Conservation (phyloP, 306 rosid genomes). For the Cicer chorassanicum region DNA sequence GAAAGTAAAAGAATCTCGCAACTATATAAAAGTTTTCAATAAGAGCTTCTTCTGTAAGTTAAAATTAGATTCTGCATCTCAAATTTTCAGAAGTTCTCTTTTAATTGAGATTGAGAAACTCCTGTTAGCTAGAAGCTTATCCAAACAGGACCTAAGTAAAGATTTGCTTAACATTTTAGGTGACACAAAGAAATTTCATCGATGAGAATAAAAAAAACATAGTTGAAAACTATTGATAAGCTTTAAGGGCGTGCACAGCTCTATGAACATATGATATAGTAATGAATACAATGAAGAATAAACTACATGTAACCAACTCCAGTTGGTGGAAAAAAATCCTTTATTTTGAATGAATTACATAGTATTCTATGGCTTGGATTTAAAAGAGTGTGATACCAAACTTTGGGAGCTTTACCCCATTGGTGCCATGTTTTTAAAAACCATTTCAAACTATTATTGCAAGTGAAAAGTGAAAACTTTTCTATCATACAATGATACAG, state of each 20-base stretch:
- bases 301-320: background rate
- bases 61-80: background rate
- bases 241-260: background rate
- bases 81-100: background rate
- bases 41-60: background rate
- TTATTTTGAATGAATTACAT: background rate
- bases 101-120: background rate
- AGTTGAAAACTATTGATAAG: background rate
- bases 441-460: background rate
- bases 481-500: background rate
- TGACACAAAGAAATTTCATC: background rate
- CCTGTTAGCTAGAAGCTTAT: background rate
- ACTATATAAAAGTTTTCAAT: background rate
- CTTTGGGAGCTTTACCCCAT: background rate
- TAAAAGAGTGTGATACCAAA: background rate
- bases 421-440: conserved; percentile 4
- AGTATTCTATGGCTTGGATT: background rate
- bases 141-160: background rate
- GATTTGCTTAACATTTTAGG: background rate
- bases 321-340: background rate
- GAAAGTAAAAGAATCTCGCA: background rate
- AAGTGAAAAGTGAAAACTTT: conserved; percentile 8
- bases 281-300: background rate
- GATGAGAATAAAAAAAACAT: background rate
- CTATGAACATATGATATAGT: background rate